Conservation (phyloP, 2,329 filamentous ascomycete genomes). For the Talaromyces marneffei region DNA sequence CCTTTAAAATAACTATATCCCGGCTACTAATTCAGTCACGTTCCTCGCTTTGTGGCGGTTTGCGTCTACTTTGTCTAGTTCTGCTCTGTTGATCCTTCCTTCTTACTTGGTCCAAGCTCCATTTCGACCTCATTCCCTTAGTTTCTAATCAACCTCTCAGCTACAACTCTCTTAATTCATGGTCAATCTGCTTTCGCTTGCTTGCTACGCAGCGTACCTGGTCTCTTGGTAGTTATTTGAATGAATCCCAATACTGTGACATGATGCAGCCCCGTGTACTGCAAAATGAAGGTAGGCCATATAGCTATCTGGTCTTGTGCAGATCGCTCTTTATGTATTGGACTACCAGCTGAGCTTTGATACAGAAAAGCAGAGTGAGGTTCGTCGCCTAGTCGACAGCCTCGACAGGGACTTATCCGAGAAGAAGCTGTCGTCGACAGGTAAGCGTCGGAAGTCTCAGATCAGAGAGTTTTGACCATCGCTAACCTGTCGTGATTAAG, state of each 20-base stretch:
- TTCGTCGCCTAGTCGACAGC: conserved; percentile 57
- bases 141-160: neutral
- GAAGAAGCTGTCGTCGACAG: conserved; percentile 52
- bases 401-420: conserved; percentile 58
- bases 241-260: neutral
- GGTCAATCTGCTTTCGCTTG: neutral
- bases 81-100: neutral
- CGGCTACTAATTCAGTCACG: too few species aligned
- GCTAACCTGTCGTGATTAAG: conserved; percentile 18
- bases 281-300: conserved; percentile 8
- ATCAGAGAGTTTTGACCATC: neutral
- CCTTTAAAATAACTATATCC: neutral
- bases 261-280: conserved; percentile 9
- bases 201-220: neutral
- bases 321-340: neutral
- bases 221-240: neutral
- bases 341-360: neutral
- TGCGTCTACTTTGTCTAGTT: neutral
- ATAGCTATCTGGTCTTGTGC: neutral
- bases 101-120: neutral
- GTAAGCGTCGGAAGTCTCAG: conserved; percentile 39
- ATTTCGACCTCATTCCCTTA: neutral
- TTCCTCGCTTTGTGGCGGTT: neutral
- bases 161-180: neutral
- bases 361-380: conserved; percentile 62